Conservation (phyloP, 1,284 basidiomycete genomes). For the Ceratobasidium sp. region DNA sequence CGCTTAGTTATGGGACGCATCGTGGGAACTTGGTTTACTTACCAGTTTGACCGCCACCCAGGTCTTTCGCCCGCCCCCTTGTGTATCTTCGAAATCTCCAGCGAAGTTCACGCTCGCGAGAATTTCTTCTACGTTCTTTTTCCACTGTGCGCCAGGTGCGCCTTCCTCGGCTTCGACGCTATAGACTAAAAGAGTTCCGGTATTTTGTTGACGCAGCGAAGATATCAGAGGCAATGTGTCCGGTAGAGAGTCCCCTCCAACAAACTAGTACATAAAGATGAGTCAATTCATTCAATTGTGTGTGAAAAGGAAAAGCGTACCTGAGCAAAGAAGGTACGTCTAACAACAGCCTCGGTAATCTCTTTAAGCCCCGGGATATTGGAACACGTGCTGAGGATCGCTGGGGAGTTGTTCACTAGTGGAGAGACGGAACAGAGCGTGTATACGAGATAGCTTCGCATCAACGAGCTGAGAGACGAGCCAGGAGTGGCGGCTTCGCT, state of each 20-base stretch:
- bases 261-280: constrained; percentile 60
- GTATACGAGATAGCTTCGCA: constrained; percentile 82
- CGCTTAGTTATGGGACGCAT: not conserved
- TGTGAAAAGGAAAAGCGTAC: constrained; percentile 51
- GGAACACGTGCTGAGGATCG: constrained; percentile 67
- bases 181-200: constrained; percentile 84
- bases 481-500: constrained; percentile 6
- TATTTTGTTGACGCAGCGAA: constrained; percentile 67
- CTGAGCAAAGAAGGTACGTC: constrained; percentile 86
- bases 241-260: constrained; percentile 83
- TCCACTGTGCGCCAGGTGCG: constrained; percentile 53
- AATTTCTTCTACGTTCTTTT: constrained; percentile 71
- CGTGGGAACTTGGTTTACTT: constrained; percentile 45
- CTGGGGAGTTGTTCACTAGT: constrained; percentile 79
- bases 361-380: constrained; percentile 71
- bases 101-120: constrained; percentile 75
- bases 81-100: constrained; percentile 75
- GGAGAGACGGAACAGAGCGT: constrained; percentile 77
- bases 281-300: not conserved
- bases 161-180: constrained; percentile 82
- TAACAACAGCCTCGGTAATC: constrained; percentile 73
- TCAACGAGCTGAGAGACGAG: constrained; percentile 50
- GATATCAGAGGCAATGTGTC: constrained; percentile 72
- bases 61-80: constrained; percentile 59
- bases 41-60: constrained; percentile 87